Base-by-base conservation (phyloP, 306 rosid genomes). In the Prunus mongolica region DNA sequence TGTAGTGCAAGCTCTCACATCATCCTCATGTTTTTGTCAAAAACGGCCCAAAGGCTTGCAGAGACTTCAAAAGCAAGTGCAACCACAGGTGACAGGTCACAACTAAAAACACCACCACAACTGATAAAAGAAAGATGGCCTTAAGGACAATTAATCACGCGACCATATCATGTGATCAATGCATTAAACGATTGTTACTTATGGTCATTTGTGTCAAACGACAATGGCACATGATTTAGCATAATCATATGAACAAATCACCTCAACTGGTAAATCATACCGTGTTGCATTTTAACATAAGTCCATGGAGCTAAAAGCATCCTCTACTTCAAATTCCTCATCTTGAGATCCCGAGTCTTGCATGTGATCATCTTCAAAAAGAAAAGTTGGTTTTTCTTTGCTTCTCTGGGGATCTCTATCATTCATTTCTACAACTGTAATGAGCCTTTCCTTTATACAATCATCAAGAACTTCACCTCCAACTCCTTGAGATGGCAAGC, bases 381-480 rank as follows among this genome's bases (percentile, higher is more conserved):
- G 92, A 69, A 80, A 86, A 76, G 92, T 86, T 8, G 81, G 90
- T 14, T 63, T 67, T 73, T 89, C 95, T 78, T 82, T 89, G 41
- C 75, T 80, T 79, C 86, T 87, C 73, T 83, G 80, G 80, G 91
- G 72, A 49, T 77, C 88, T 73, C 66, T 87, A 73, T 92, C 97
- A 56, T 92, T 90, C 82, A 75, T 83, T 73, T 89, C 96, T 72
- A 90, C 84, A 30, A 86, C 91, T 45, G 91, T 84, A 78, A 89
- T 82, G 22, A 95, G 86, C 87, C 76, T 90, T 75, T 87, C 87
- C 84, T 76, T 77, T 24, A 95, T 86, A 71, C 79, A 63, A 72
- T 86, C 89, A 70, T 86, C 88, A 76, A 95, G 84, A 49, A 8
- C 38, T 85, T 88, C 87, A 27, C 85, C 76, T 49, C 81, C 96